Conservation (phyloP, 306 rosid genomes). For the Senna tora region DNA sequence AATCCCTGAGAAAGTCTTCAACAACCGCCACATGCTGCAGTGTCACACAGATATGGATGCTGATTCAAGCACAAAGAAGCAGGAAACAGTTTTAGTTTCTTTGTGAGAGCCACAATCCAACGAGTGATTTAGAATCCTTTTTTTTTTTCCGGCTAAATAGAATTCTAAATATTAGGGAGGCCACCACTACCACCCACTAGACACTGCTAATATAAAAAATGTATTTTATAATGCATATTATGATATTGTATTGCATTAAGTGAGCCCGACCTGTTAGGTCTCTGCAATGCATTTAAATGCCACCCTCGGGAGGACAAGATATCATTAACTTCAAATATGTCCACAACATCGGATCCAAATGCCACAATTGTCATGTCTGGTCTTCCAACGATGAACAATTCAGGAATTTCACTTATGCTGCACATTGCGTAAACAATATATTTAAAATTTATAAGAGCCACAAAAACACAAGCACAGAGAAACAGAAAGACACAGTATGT, state of each 20-base stretch:
- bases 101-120: slow-evolving; percentile 19
- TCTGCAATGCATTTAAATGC: slow-evolving; percentile 98
- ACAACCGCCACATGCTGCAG: slow-evolving; percentile 79
- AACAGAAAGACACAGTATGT: slow-evolving; percentile 5
- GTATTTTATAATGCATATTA: background rate
- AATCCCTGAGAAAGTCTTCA: slow-evolving; percentile 73
- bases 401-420: slow-evolving; percentile 79
- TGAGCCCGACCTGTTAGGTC: slow-evolving; percentile 77
- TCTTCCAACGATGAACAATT: slow-evolving; percentile 76
- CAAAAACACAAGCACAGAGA: slow-evolving; percentile 14
- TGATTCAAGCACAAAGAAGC: slow-evolving; percentile 46
- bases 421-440: slow-evolving; percentile 38
- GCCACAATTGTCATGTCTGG: slow-evolving; percentile 95
- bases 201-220: background rate
- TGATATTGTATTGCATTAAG: background rate
- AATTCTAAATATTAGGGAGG: slow-evolving; percentile 3
- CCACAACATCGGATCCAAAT: slow-evolving; percentile 73
- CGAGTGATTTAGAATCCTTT: slow-evolving; percentile 13
- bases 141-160: background rate
- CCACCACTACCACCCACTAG: background rate
- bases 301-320: slow-evolving; percentile 90
- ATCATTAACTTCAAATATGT: slow-evolving; percentile 95
- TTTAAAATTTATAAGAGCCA: slow-evolving; percentile 19
- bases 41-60: slow-evolving; percentile 90
- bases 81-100: slow-evolving; percentile 34